Evolutionary conservation across 2,329 filamentous ascomycete genomes (phyloP), one percentile per base, ranked within the genome.

Genomic region (Calonectria multiphialidica): DNA sequence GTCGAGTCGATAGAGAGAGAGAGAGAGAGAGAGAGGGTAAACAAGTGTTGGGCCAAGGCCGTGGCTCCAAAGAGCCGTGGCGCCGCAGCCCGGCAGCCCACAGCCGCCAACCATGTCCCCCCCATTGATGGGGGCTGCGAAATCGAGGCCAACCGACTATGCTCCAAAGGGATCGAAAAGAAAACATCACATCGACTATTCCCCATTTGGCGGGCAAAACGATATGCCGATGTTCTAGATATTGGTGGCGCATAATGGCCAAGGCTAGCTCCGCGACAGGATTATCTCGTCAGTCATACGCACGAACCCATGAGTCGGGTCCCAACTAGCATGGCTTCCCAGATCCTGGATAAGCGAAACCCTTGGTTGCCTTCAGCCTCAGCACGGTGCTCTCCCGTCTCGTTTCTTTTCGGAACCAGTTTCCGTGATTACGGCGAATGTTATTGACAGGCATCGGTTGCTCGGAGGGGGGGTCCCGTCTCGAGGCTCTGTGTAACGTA

Each of bases 401-500:
- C 30, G 40, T 59, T 25, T 59, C 30, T 40, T 18, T 57, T 33
- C 18, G 33, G 53, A 18, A 12, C 13, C 12, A 23, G 35, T 7
- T 37, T 37, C 53, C 53, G 53, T 40, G 53, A 59, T 59, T 59
- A 59, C 53, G 28, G 53, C 16, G 53, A 23, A 40, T 25, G 30
- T 9, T 44, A 12, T 21, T 28, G 25, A 15, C 57, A 45, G 23
- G 57, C 57, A 42, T 45, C 16, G 57, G 21, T 33, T 53, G 5
- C 28, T 18, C 49, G 15, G 49, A 25, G 53, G 33, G 28, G 23
- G 53, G 33, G n/a, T n/a, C 45, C 63, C 63, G 45, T 66, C 63
- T 66, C 45, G 45, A 55, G 63, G 63, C 37, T n/a, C 47, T 62
- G 57, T 45, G 57, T 62, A 62, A 45, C 57, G 57, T 62, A 62